Evolutionary conservation across 1,284 basidiomycete species (phyloP), one percentile per base, ranked within the genome.

Genomic region (Ganoderma lucidum): DNA sequence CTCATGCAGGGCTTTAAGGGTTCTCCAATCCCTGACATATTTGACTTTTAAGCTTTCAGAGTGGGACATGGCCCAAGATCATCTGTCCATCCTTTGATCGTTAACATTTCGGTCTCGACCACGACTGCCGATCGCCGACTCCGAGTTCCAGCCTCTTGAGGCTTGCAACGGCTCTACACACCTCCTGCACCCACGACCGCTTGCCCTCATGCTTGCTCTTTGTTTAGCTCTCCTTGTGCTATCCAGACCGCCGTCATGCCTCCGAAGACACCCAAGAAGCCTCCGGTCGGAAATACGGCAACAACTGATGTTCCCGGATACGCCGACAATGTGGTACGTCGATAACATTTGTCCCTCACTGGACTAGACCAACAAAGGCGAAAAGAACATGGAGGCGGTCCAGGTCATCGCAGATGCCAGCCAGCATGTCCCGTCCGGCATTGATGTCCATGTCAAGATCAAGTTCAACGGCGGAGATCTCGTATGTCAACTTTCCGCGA

Each of bases 371-470:
- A n/a, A 61, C 28, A 12, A 3, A 5, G 1, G 10, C 6, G 6
- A 28, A 6, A 60, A 70, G 69, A 67, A 62, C 41, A 70, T 67
- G 44, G 69, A 70, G 41, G 69, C 69, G 3, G 64, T 71, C 62
- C 70, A 72, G 63, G 68, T 72, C 23, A 64, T 70, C 44, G 62
- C 59, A 15, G 71, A 70, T n/a, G 71, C 64, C 23, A 68, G 66
- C 58, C 55, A 66, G 59, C 65, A 68, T 19, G 62, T 66, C 19
- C 62, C 61, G 10, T 51, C 68, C 0, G 63, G 65, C 8, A 66
- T 61, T 45, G 64, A 72, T 35, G 68, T 72, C 37, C 68, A 68
- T 60, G 68, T 72, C 62, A 65, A 65, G 64, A 66, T 72, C 61
- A 53, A 66, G 48, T 70, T 72, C 68, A 48, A 61, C 28, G 59